phyloP scores from a whole-genome alignment of 73 alveolate species.

The Urostyla sp. region DNA sequence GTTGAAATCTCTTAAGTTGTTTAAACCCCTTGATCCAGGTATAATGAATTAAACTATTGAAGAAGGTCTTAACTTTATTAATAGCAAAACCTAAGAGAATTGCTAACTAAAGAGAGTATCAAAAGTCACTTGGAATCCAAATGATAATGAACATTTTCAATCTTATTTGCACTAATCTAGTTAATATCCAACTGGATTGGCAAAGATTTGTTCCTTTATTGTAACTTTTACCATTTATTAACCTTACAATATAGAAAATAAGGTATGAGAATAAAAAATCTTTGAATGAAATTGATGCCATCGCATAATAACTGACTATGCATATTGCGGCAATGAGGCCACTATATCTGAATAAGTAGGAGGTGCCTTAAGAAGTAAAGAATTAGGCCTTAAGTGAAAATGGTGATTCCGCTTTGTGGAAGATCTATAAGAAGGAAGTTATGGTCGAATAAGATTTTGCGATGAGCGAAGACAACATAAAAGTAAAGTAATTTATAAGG shows the following conservation, averaged over 20 bases:
- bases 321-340: conserved; percentile 75
- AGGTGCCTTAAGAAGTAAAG: conserved; percentile 44
- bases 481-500: conserved; percentile 24
- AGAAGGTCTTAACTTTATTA: conserved; percentile 59
- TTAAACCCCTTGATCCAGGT: conserved; percentile 54
- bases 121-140: conserved; percentile 22
- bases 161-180: conserved; percentile 20
- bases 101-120: conserved; percentile 46
- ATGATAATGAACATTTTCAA: conserved; percentile 11
- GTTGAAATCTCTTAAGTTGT: neutral
- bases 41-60: conserved; percentile 36
- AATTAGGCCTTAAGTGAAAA: conserved; percentile 12
- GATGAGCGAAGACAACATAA: conserved; percentile 30
- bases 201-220: conserved; percentile 17
- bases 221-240: neutral
- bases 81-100: conserved; percentile 73
- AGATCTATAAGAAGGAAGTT: conserved; percentile 25
- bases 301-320: conserved; percentile 44
- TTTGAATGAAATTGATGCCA: neutral
- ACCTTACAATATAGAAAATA: neutral
- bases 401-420: conserved; percentile 21
- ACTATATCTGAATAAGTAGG: conserved; percentile 22
- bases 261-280: neutral
- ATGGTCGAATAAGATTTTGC: conserved; percentile 51
- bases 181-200: neutral